Percentiles rank a stretch among this genome's conserved stretches.
phyloP scores from a whole-genome alignment of 1,139 yeast genomes.

The Yamadazyma atlantica region DNA sequence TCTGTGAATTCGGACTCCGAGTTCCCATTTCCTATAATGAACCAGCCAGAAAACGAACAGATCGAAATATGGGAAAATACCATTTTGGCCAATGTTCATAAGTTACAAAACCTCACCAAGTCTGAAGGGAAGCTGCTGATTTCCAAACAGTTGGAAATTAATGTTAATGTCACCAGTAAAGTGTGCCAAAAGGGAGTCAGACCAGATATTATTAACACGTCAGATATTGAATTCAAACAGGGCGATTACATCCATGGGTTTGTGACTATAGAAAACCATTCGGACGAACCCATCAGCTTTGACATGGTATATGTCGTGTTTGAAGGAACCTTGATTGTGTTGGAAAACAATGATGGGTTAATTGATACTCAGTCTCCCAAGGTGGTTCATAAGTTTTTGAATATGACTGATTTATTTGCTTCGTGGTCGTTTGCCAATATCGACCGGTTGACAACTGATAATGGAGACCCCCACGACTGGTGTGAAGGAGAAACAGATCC shows the following conservation, averaged over 20 bases:
- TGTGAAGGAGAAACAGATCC: slow-evolving; percentile 50
- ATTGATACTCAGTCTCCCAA: slow-evolving; percentile 28
- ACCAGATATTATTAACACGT: slow-evolving; percentile 32
- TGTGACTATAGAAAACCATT: slow-evolving; percentile 34
- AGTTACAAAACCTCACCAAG: slow-evolving; percentile 34
- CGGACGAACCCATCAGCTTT: slow-evolving; percentile 30
- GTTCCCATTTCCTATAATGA: slow-evolving; percentile 18
- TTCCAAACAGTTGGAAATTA: slow-evolving; percentile 29
- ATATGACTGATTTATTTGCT: slow-evolving; percentile 48
- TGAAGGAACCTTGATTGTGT: slow-evolving; percentile 33
- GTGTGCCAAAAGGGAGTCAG: slow-evolving; percentile 44
- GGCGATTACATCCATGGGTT: slow-evolving; percentile 43
- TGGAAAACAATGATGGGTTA: slow-evolving; percentile 28
- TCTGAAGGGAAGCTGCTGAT: slow-evolving; percentile 19
- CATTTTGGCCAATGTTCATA: slow-evolving; percentile 44
- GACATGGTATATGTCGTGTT: slow-evolving; percentile 43
- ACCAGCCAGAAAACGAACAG: slow-evolving; percentile 23
- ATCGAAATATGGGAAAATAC: slow-evolving; percentile 44
- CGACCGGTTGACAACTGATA: slow-evolving; percentile 43
- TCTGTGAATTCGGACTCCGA: slow-evolving; percentile 8
- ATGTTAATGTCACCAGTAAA: slow-evolving; percentile 37
- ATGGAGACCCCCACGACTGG: slow-evolving; percentile 52
- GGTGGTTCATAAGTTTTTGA: slow-evolving; percentile 35
- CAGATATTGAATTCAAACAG: slow-evolving; percentile 33
- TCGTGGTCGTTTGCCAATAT: slow-evolving; percentile 50